phyloP scores from a whole-genome alignment of 2,329 filamentous ascomycete genomes.

The Fusarium sp. region DNA sequence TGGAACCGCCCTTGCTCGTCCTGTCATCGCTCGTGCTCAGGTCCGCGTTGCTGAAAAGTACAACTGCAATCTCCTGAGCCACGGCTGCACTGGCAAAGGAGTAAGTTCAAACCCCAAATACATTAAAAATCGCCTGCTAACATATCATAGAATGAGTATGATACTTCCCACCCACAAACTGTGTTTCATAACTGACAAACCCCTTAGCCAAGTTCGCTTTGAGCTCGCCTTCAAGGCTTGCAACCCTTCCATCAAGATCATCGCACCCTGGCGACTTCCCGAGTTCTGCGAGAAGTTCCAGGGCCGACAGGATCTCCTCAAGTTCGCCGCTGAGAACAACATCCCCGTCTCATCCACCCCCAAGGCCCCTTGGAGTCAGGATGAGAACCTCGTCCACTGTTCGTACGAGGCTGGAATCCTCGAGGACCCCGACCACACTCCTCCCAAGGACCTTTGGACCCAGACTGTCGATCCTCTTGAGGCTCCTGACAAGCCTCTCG shows the following conservation, averaged over 20 bases:
- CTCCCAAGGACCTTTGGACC: constrained; percentile 80
- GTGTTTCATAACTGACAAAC: constrained; percentile 13
- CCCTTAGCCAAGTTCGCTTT: constrained; percentile 55
- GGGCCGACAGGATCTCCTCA: constrained; percentile 36
- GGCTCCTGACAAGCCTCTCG: constrained; percentile 73
- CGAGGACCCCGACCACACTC: constrained; percentile 68
- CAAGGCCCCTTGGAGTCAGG: constrained; percentile 76
- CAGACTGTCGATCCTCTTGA: constrained; percentile 71
- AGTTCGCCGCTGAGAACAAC: constrained; percentile 75
- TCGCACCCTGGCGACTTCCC: constrained; percentile 80
- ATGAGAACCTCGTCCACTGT: constrained; percentile 49
- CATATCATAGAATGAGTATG: constrained; percentile 49
- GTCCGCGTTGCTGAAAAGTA: constrained; percentile 54
- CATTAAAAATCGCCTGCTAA: constrained; percentile 4
- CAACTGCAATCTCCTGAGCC: constrained; percentile 58
- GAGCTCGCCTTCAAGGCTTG: constrained; percentile 59
- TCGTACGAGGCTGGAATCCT: constrained; percentile 37
- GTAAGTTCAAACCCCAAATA: constrained; percentile 53
- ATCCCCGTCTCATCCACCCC: constrained; percentile 82
- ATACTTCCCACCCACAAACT: constrained; percentile 2
- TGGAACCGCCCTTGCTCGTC: constrained; percentile 72
- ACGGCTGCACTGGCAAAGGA: constrained; percentile 73
- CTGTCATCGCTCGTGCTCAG: constrained; percentile 72
- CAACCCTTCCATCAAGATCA: constrained; percentile 75
- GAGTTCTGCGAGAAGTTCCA: constrained; percentile 78